Evolutionary conservation across 306 rosid species (phyloP), one percentile per base, ranked within the genome.

Genomic region (Bauhinia variegata): DNA sequence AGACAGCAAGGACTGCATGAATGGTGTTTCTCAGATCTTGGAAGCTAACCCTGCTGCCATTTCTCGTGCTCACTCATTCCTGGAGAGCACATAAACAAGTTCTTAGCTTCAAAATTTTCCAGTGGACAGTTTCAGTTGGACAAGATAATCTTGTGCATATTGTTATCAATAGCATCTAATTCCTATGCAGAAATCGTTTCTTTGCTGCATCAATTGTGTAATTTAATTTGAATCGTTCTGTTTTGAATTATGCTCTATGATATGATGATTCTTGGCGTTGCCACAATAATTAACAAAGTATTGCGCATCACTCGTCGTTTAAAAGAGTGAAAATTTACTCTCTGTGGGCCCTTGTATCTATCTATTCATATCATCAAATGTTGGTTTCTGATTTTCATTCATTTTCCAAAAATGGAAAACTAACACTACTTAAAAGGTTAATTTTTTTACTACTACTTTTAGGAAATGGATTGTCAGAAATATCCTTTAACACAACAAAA

Each of bases 11-110:
- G 78, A 70, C 38, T 65, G 51, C 36, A 11, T 70, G 18, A 30
- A 52, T 39, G 79, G 72, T 13, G 68, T 63, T 12, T 75, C 87
- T 74, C 75, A 72, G 4, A 63, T 81, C 74, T 61, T 81, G 82
- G 72, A 73, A 74, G 81, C 83, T 48, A 83, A 78, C 54, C 78
- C 67, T 33, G 80, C 71, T 30, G 79, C 84, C 8, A 43, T 67
- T 57, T 70, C 71, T 75, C 56, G 62, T 55, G 73, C 78, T 57
- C 70, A 56, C 54, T 69, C 74, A 37, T 70, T 80, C 46, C 80
- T 71, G 39, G 68, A 65, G 74, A 62, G 78, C 77, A 62, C 50
- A 65, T 76, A 50, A n/a, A 57, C 60, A 14, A 53, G 39, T 65
- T 65, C 72, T 54, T 30, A 23, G 68, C 67, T 69, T 73, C 50